These are phyloP conservation scores for Aspergillus japonicus DNA, from an alignment of 2,329 filamentous ascomycete genomes.

Conservation along the genomic window DNA sequence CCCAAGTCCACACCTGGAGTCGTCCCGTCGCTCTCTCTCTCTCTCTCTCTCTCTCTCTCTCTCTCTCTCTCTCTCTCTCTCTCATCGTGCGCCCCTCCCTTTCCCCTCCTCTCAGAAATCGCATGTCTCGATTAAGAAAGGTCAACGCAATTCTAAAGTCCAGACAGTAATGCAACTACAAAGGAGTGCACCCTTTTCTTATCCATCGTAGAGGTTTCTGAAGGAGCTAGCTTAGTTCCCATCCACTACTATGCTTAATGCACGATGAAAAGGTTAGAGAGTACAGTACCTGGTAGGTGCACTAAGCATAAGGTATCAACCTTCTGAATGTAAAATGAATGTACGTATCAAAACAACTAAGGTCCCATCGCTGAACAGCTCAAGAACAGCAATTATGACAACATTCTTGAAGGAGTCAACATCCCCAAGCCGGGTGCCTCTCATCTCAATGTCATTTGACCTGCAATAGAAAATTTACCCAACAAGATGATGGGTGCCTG, in stretches of 20 bases:
- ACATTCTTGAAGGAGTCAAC: neutral
- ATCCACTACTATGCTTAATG: conserved; percentile 5
- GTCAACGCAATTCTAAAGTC: neutral
- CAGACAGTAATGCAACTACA: neutral
- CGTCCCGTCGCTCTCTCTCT: conserved; percentile 22
- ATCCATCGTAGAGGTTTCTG: conserved; percentile 1
- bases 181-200: neutral
- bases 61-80: conserved; percentile 19
- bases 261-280: conserved; percentile 1
- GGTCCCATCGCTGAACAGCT: conserved; percentile 2
- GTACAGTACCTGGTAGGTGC: no score
- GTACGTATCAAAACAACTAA: conserved; percentile 2
- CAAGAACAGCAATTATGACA: conserved; percentile 1
- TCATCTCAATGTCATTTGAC: neutral
- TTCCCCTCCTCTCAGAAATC: neutral
- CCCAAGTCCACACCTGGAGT: conserved; percentile 14
- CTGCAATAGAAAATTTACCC: conserved; percentile 1
- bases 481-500: neutral
- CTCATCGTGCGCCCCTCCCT: no score
- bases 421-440: neutral
- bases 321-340: neutral
- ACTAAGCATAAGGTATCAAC: neutral
- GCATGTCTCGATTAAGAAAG: conserved; percentile 8
- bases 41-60: conserved; percentile 19
- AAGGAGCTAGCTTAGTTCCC: neutral